A percentile compares a stretch with the other conserved stretches of the same genome.
These are phyloP conservation scores for Apostasia ramifera DNA, from an alignment of 106 monocot species.

Conservation along the genomic window DNA sequence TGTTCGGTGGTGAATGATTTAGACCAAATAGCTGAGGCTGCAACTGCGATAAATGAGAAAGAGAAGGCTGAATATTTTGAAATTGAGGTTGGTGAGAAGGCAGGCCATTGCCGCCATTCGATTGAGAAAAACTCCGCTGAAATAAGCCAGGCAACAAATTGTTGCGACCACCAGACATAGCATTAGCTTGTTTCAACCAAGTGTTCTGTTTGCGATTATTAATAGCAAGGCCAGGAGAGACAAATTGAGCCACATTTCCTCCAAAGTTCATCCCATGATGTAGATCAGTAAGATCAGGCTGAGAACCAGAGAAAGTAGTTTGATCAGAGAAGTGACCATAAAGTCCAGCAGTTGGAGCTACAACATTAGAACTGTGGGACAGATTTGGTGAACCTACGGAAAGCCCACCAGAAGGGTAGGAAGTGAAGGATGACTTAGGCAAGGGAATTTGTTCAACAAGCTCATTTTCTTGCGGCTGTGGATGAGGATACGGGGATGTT, in stretches of 20 bases:
- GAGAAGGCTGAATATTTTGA: slow-evolving; percentile 20
- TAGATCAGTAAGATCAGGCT: slow-evolving; percentile 13
- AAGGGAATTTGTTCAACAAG: slow-evolving; percentile 4
- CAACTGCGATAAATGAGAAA: slow-evolving; percentile 22
- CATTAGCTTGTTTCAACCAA: slow-evolving; percentile 22
- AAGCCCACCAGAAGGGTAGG: background rate
- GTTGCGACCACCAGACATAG: slow-evolving; percentile 21
- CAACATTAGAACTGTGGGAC: background rate
- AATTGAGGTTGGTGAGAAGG: slow-evolving; percentile 22
- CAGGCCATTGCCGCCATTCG: slow-evolving; percentile 23
- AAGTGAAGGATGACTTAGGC: background rate
- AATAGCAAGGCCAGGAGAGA: slow-evolving; percentile 10
- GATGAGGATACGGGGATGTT: background rate
- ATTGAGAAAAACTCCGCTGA: slow-evolving; percentile 37
- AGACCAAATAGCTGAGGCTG: slow-evolving; percentile 20
- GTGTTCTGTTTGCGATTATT: slow-evolving; percentile 17
- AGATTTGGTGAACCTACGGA: slow-evolving; percentile 5
- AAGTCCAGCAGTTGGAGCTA: background rate
- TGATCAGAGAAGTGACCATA: slow-evolving; percentile 23
- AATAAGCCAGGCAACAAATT: slow-evolving; percentile 27
- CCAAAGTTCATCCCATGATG: slow-evolving; percentile 18
- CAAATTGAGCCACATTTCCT: slow-evolving; percentile 23
- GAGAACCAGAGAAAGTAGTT: slow-evolving; percentile 19
- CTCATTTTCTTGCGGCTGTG: slow-evolving; percentile 2
- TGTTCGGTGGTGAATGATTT: slow-evolving; percentile 21